Evolutionary conservation across 2,329 filamentous ascomycete genomes (phyloP).

Genomic region (Phoma sp.): DNA sequence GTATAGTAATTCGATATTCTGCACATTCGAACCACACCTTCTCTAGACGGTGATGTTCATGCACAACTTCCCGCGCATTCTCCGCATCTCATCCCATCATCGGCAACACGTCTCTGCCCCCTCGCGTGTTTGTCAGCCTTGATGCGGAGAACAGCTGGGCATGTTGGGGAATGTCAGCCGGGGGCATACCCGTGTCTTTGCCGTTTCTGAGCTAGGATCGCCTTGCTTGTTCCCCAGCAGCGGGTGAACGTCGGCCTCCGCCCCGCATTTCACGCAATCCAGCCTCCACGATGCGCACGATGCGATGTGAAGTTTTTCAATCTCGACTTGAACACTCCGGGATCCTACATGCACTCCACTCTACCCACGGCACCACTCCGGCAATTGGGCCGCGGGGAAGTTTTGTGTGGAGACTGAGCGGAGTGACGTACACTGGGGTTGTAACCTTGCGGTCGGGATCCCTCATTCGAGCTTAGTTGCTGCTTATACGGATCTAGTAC

Average conservation of each 20-base stretch:
- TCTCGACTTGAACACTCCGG: background rate
- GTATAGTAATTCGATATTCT: background rate
- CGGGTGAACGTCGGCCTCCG: conserved; percentile 7
- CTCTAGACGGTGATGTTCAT: background rate
- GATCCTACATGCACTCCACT: conserved; percentile 15
- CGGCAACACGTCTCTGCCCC: background rate
- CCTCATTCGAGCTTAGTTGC: conserved; percentile 3
- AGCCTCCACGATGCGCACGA: background rate
- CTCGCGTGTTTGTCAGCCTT: conserved; percentile 3
- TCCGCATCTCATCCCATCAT: background rate
- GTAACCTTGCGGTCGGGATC: background rate
- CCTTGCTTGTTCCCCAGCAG: background rate
- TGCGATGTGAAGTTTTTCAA: background rate
- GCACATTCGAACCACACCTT: background rate
- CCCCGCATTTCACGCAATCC: conserved; percentile 3
- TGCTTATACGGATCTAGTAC: conserved; percentile 1
- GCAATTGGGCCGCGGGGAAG: conserved; percentile 14
- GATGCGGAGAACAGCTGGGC: conserved; percentile 4
- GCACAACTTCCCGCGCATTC: too few species aligned
- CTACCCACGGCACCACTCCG: background rate
- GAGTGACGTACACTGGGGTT: conserved; percentile 9
- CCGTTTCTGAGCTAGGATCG: conserved; percentile 2
- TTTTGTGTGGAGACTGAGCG: conserved; percentile 11
- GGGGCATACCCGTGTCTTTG: background rate
- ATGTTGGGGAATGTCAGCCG: background rate